Conservation (phyloP, 768 basidiomycete species). For the Mycena floridula region DNA sequence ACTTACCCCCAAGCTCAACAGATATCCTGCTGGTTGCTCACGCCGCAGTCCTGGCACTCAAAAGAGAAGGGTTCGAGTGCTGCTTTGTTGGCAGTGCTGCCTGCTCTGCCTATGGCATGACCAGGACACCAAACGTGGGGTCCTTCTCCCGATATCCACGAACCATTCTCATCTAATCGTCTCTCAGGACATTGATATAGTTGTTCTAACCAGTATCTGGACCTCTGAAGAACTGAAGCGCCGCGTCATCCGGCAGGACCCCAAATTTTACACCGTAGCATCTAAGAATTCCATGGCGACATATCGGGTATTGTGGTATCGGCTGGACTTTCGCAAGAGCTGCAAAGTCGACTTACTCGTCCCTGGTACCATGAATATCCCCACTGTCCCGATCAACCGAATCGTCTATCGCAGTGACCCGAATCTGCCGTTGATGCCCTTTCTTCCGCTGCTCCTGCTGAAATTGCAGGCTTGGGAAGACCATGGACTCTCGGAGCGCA, state of each 20-base stretch:
- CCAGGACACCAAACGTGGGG: slow-evolving; percentile 29
- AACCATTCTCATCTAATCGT: not conserved
- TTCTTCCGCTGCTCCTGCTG: slow-evolving; percentile 30
- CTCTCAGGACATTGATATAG: slow-evolving; percentile 40
- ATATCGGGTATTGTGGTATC: slow-evolving; percentile 36
- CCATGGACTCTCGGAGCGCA: slow-evolving; percentile 24
- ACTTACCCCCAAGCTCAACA: no score
- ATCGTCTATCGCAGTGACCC: slow-evolving; percentile 15
- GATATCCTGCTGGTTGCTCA: no score
- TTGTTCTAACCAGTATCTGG: slow-evolving; percentile 29
- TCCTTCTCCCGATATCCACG: not conserved
- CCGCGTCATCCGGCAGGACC: slow-evolving; percentile 22
- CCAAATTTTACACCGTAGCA: slow-evolving; percentile 30
- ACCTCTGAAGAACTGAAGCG: slow-evolving; percentile 34
- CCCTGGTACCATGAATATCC: slow-evolving; percentile 31
- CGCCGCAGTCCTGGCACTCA: slow-evolving; percentile 18
- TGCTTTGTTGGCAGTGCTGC: slow-evolving; percentile 36
- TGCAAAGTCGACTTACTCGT: slow-evolving; percentile 35
- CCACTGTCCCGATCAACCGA: slow-evolving; percentile 17
- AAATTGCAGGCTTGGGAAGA: slow-evolving; percentile 39
- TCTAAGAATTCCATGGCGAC: slow-evolving; percentile 32
- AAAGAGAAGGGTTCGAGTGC: slow-evolving; percentile 18
- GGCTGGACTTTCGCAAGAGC: slow-evolving; percentile 14
- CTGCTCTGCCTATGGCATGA: slow-evolving; percentile 31
- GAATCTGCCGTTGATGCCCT: slow-evolving; percentile 31